These are phyloP conservation scores for Kurtzmaniella quercitrusa DNA, from an alignment of 1,139 yeast species.

Conservation along the genomic window DNA sequence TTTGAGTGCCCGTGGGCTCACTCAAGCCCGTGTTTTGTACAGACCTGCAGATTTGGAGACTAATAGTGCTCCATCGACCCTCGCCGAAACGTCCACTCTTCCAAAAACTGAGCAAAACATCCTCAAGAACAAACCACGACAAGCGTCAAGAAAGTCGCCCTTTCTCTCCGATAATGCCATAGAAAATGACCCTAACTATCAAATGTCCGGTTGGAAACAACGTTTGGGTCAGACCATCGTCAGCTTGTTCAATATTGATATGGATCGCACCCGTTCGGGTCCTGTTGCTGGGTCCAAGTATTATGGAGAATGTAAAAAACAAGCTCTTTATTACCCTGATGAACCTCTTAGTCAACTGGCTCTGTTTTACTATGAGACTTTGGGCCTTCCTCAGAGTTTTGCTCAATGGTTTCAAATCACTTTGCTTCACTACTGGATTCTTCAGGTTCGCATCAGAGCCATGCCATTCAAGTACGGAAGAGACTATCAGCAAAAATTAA, in stretches of 20 bases:
- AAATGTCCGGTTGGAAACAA: conserved; percentile 67
- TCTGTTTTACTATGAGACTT: conserved; percentile 69
- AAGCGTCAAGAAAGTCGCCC: conserved; percentile 42
- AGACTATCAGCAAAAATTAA: conserved; percentile 87
- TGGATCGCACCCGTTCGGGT: conserved; percentile 91
- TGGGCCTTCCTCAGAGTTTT: conserved; percentile 79
- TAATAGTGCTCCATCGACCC: conserved; percentile 31
- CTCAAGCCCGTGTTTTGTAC: neutral
- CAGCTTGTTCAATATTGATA: conserved; percentile 67
- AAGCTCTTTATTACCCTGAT: conserved; percentile 71
- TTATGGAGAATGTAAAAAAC: conserved; percentile 82
- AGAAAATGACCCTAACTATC: conserved; percentile 51
- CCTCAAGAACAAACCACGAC: conserved; percentile 35
- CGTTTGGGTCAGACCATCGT: conserved; percentile 70
- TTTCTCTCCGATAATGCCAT: conserved; percentile 52
- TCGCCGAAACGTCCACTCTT: conserved; percentile 48
- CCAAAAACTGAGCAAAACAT: conserved; percentile 43
- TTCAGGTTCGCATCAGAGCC: conserved; percentile 92
- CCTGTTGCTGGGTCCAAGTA: conserved; percentile 90
- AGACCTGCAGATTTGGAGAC: neutral
- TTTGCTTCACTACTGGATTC: conserved; percentile 86
- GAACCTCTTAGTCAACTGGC: conserved; percentile 67
- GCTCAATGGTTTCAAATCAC: conserved; percentile 96
- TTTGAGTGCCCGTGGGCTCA: neutral
- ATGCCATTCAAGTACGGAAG: conserved; percentile 87